Evolutionary conservation across 768 basidiomycete species (phyloP).

Genomic region (Mycena olivaceomarginata): DNA sequence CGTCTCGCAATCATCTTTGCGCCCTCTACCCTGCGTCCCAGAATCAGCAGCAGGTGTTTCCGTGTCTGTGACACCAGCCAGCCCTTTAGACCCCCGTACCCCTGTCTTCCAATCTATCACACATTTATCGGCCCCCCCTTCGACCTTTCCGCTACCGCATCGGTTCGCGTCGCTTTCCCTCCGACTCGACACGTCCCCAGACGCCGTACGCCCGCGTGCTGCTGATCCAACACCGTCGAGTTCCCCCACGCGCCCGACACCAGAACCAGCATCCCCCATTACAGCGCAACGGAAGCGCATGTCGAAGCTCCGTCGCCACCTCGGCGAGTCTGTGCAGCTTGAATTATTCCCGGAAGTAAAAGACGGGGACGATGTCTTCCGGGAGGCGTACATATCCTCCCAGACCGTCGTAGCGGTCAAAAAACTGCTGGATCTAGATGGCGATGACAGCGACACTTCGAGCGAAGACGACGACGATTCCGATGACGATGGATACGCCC

Average conservation of each 20-base stretch:
- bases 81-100: slow-evolving; percentile 5
- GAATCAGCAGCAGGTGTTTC: slow-evolving; percentile 3
- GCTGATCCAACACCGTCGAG: slow-evolving; percentile 15
- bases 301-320: slow-evolving; percentile 56
- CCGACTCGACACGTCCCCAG: slow-evolving; percentile 39
- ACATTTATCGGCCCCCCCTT: slow-evolving; percentile 18
- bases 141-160: background rate
- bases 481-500: slow-evolving; percentile 37
- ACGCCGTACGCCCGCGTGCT: slow-evolving; percentile 24
- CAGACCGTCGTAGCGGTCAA: slow-evolving; percentile 37
- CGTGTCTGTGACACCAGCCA: slow-evolving; percentile 33
- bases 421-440: slow-evolving; percentile 36
- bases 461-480: slow-evolving; percentile 37
- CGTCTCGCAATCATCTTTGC: slow-evolving; percentile 19
- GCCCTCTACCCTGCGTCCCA: slow-evolving; percentile 40
- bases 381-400: slow-evolving; percentile 13
- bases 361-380: background rate
- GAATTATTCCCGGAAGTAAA: slow-evolving; percentile 43
- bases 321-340: slow-evolving; percentile 54
- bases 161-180: slow-evolving; percentile 41
- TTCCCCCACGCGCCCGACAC: slow-evolving; percentile 28
- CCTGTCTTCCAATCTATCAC: slow-evolving; percentile 3
- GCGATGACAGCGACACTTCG: slow-evolving; percentile 39
- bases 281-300: slow-evolving; percentile 54
- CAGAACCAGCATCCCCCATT: slow-evolving; percentile 50